Evolutionary conservation across 2,329 filamentous ascomycete species (phyloP).

Genomic region (Penicillium brevicompactum): DNA sequence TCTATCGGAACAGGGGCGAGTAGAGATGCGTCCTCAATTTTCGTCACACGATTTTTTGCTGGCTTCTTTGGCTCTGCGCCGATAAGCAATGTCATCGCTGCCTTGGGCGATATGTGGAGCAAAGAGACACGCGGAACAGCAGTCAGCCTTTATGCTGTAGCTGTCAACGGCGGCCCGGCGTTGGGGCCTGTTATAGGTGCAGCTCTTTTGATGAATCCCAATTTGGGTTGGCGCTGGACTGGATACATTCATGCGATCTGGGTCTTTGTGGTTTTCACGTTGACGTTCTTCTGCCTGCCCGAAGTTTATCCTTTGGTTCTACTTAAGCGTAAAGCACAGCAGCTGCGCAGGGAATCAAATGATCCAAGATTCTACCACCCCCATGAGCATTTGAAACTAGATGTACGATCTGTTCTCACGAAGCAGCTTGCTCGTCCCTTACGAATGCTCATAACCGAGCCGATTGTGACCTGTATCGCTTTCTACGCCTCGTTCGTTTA

Average conservation of each 20-base stretch:
- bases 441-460: slow-evolving; percentile 50
- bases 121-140: slow-evolving; percentile 42
- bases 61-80: slow-evolving; percentile 50
- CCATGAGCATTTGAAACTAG: slow-evolving; percentile 48
- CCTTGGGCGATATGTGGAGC: slow-evolving; percentile 48
- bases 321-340: slow-evolving; percentile 41
- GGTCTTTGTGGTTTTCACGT: slow-evolving; percentile 30
- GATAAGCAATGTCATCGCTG: slow-evolving; percentile 47
- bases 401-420: slow-evolving; percentile 21
- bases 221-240: slow-evolving; percentile 51
- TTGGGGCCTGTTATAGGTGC: slow-evolving; percentile 48
- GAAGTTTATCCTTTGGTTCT: slow-evolving; percentile 46
- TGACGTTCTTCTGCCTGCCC: slow-evolving; percentile 37
- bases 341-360: slow-evolving; percentile 41
- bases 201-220: slow-evolving; percentile 34
- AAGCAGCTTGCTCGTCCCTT: slow-evolving; percentile 1
- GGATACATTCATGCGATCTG: slow-evolving; percentile 49
- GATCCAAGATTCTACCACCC: slow-evolving; percentile 47
- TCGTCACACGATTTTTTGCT: slow-evolving; percentile 48
- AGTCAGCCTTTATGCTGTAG: slow-evolving; percentile 43
- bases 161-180: slow-evolving; percentile 45
- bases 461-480: slow-evolving; percentile 50
- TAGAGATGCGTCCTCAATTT: slow-evolving; percentile 38
- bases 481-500: slow-evolving; percentile 52
- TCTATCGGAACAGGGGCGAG: slow-evolving; percentile 49